Evolutionary conservation across 2,329 filamentous ascomycete genomes (phyloP).

Genomic region (Trichothecium sympodiale): DNA sequence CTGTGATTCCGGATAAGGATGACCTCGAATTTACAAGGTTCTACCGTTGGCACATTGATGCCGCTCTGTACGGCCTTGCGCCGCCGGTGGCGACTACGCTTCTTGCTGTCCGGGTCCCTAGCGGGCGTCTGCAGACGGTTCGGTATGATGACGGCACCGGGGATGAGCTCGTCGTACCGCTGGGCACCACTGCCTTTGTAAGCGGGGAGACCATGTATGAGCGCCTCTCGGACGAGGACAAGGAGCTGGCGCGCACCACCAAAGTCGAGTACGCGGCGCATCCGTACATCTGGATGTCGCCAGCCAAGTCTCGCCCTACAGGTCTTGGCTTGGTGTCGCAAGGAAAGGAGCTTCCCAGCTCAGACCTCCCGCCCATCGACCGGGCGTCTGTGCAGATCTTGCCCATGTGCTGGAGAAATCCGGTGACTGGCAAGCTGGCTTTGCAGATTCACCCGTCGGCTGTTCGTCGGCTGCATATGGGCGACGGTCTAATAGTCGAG

Average conservation of each 20-base stretch:
- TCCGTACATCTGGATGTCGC: slow-evolving; percentile 73
- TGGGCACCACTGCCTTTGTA: slow-evolving; percentile 68
- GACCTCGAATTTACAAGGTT: slow-evolving; percentile 43
- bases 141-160: slow-evolving; percentile 63
- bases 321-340: slow-evolving; percentile 64
- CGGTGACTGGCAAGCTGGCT: slow-evolving; percentile 55
- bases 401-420: slow-evolving; percentile 71
- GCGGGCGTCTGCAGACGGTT: slow-evolving; percentile 52
- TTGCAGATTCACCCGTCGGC: slow-evolving; percentile 67
- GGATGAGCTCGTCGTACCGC: slow-evolving; percentile 55
- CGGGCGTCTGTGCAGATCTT: slow-evolving; percentile 57
- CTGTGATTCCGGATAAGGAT: slow-evolving; percentile 43
- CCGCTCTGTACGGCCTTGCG: slow-evolving; percentile 64
- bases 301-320: slow-evolving; percentile 52
- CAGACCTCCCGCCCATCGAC: slow-evolving; percentile 55
- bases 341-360: slow-evolving; percentile 45
- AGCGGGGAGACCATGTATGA: slow-evolving; percentile 63
- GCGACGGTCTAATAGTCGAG: slow-evolving; percentile 57
- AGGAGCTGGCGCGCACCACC: slow-evolving; percentile 55
- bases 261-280: slow-evolving; percentile 67
- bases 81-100: slow-evolving; percentile 64
- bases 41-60: slow-evolving; percentile 75
- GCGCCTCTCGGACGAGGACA: slow-evolving; percentile 50
- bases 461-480: slow-evolving; percentile 55
- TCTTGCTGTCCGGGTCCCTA: slow-evolving; percentile 62